phyloP scores from a whole-genome alignment of 2,329 filamentous ascomycete species.

The Colletotrichum costaricense region DNA sequence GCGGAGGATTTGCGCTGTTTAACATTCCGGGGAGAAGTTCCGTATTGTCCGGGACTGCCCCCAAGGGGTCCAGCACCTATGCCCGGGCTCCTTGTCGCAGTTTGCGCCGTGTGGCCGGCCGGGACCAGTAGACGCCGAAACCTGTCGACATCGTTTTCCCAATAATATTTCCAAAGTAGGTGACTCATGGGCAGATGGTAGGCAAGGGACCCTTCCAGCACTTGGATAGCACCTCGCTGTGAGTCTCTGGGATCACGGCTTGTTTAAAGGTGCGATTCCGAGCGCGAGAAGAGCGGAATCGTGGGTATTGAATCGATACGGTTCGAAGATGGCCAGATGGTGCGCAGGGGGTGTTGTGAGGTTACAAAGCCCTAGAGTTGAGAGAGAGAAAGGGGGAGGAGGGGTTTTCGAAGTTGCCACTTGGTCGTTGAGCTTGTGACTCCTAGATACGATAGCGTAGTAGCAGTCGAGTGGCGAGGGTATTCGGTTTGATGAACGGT shows the following conservation, averaged over 20 bases:
- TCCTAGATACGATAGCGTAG: neutral
- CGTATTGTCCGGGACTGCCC: constrained; percentile 54
- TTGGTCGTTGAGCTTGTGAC: constrained; percentile 7
- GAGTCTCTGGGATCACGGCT: constrained; percentile 87
- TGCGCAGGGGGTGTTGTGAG: neutral
- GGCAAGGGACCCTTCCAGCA: constrained; percentile 53
- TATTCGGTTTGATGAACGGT: neutral
- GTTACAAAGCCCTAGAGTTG: constrained; percentile 2
- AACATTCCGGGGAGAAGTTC: constrained; percentile 61
- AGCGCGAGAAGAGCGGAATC: constrained; percentile 45
- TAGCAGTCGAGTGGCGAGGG: neutral
- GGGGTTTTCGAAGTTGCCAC: constrained; percentile 29
- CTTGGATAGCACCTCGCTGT: constrained; percentile 86
- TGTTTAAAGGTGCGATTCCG: constrained; percentile 82
- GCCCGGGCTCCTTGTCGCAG: constrained; percentile 64
- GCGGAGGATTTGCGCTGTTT: constrained; percentile 67
- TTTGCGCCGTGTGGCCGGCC: constrained; percentile 69
- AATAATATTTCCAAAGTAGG: constrained; percentile 95
- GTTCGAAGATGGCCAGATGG: constrained; percentile 11
- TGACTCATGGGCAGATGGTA: constrained; percentile 83
- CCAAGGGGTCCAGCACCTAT: constrained; percentile 50
- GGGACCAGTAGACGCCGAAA: constrained; percentile 90
- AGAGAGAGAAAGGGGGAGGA: neutral
- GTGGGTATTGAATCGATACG: constrained; percentile 24
- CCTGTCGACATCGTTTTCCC: constrained; percentile 96